Evolutionary conservation across 2,329 filamentous ascomycete genomes (phyloP), one percentile per base, ranked within the genome.

Genomic region (Venturia carpophila): DNA sequence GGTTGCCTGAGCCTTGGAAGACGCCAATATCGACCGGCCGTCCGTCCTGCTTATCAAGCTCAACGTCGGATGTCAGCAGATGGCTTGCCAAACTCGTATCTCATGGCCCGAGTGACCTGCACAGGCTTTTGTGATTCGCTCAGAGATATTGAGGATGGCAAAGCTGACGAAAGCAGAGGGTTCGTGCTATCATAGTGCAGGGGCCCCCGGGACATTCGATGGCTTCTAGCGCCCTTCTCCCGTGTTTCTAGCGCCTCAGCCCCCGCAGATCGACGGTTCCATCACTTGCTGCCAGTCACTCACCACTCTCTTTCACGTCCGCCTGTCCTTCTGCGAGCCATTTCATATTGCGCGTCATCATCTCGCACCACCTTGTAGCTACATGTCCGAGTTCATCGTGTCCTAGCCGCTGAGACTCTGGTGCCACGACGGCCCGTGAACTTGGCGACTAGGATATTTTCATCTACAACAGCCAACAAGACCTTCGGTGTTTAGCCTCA

Each of bases 221-320:
- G 24, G 49, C 49, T 56, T 56, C 49, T 34, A 56, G 49, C 17
- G 49, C 10, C 24, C 49, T 56, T 56, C 49, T 56, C 24, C 49
- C 49, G 49, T 10, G 24, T 7, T 56, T 56, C 49, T 56, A 56
- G 49, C 49, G 49, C 10, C 39, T 37, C 17, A 19, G 10, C 4
- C 30, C 49, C 11, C 49, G 13, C 49, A 56, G 49, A 56, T 34
- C 49, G 17, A 56, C 24, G 2, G 24, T 1, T 34, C 11, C 49
- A 17, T 5, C 49, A 56, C 49, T 24, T 56, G 24, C 39, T 41
- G 39, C 39, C 39, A 41, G 39, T 41, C 49, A 37, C 9, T 34
- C 49, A 56, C 24, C 27, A 56, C 30, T 37, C 15, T 34, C 27
- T 4, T 56, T 56, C 49, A 30, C 49, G 7, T 37, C 24, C 49